phyloP scores from a whole-genome alignment of 2,329 filamentous ascomycete genomes.

The Pseudocercospora ulei region DNA sequence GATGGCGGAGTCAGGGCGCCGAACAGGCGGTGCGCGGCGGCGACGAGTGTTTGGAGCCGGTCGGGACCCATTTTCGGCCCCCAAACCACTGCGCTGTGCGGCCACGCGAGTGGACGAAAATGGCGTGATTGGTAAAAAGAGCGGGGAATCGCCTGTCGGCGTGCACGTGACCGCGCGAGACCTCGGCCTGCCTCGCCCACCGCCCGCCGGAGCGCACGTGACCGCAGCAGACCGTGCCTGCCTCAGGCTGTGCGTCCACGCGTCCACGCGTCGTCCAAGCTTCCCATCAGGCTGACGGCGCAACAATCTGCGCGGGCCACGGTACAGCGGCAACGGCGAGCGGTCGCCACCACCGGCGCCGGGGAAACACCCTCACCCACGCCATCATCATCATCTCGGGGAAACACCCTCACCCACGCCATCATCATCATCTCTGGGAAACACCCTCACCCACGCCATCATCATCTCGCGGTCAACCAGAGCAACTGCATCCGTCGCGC shows the following conservation, averaged over 20 bases:
- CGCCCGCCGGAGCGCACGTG: not conserved
- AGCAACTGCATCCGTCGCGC: too few species aligned
- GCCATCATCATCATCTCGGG: not conserved
- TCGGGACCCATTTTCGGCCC: slow-evolving; percentile 14
- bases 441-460: not conserved
- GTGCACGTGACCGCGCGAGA: slow-evolving; percentile 1
- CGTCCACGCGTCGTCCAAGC: not conserved
- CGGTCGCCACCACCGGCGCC: slow-evolving; percentile 3
- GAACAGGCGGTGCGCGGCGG: slow-evolving; percentile 16
- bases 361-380: not conserved
- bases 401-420: not conserved
- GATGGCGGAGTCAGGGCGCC: slow-evolving; percentile 6
- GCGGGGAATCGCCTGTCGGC: not conserved
- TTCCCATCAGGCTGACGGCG: not conserved
- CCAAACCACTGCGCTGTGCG: too few species aligned
- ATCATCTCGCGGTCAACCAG: too few species aligned
- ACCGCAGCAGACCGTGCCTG: not conserved
- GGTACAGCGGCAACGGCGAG: not conserved
- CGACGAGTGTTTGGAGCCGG: slow-evolving; percentile 15
- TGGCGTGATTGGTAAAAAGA: slow-evolving; percentile 6
- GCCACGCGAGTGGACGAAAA: slow-evolving; percentile 3
- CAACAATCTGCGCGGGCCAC: slow-evolving; percentile 3
- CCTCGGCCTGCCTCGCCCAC: too few species aligned
- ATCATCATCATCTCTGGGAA: not conserved
- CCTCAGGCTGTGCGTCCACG: not conserved